Evolutionary conservation across 768 basidiomycete species (phyloP), one percentile per base, ranked within the genome.

Genomic region (Lactarius trivialis): DNA sequence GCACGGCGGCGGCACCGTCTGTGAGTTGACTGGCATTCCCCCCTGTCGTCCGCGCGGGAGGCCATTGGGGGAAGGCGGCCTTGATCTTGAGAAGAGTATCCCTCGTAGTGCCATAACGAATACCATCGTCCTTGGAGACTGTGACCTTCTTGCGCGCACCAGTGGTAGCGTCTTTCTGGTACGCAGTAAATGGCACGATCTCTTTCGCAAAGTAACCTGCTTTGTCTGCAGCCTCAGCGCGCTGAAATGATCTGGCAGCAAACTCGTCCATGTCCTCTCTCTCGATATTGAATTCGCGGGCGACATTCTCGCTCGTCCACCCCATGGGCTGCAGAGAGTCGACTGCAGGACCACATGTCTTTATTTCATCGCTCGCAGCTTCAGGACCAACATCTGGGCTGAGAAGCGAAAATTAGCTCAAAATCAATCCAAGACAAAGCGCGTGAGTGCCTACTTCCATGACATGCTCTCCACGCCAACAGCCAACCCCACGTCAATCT

Each of bases 401-500:
- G 61, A 54, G 41, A 61, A 53, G 50, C 55, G 62, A 30, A 70
- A 54, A 65, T 62, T 60, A 58, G 59, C 63, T 61, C 61, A 65
- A 53, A 59, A 60, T 52, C 69, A 65, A 34, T 61, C 61, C 53
- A 64, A 61, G n/a, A 69, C 61, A 24, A 66, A 68, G 30, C 62
- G 65, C 12, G 68, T 66, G 39, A 48, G 48, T 12, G 71, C 82
- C 63, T 72, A 89, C 82, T 86, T 87, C 69, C 82, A 74, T 12
- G 86, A 86, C 93, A 96, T 93, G 73, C 84, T 88, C 73, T 95
- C 92, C 17, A 89, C 81, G n/a, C 91, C 93, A 53, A 91, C 72
- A 33, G 89, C 89, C 19, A 93, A 76, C 2, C 91, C 91, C 57
- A 92, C 77, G 49, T 91, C 82, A 49, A 92, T 89, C 70, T 92